Evolutionary conservation across 257 asterid species (phyloP).

Genomic region (Echium plantagineum): DNA sequence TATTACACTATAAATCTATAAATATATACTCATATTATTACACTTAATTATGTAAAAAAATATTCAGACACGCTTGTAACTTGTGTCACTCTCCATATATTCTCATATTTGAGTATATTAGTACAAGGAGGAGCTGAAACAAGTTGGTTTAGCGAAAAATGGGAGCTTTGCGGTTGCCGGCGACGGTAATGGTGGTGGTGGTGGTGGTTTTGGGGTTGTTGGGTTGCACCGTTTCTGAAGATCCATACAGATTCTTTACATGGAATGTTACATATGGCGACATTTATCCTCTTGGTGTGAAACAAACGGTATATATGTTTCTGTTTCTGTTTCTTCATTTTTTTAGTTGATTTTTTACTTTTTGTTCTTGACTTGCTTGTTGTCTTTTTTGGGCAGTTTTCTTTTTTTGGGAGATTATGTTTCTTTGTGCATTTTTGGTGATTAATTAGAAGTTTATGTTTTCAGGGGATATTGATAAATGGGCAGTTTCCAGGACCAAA

Average conservation of each 20-base stretch:
- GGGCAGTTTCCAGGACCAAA: conserved; percentile 25
- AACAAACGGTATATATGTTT: conserved; percentile 11
- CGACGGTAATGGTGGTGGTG: background rate
- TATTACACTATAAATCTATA: no score
- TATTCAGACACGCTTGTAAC: no score
- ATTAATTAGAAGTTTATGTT: background rate
- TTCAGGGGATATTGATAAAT: conserved; percentile 31
- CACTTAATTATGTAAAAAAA: no score
- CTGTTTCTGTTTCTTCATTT: no score
- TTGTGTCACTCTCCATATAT: no score
- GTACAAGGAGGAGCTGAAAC: no score
- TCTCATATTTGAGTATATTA: no score
- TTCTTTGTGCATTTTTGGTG: background rate
- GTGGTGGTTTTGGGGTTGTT: background rate
- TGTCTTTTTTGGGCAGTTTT: background rate
- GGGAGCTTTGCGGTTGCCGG: background rate
- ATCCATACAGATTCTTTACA: conserved; percentile 20
- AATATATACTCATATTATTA: no score
- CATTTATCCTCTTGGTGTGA: conserved; percentile 20
- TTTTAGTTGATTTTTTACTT: no score
- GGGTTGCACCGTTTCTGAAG: conserved; percentile 10
- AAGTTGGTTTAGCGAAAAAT: background rate
- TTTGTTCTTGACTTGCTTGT: no score
- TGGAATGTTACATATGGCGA: conserved; percentile 21
- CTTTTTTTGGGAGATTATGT: background rate